Percentiles rank a stretch among this genome's conserved stretches.
These are phyloP conservation scores for Sarocladium brachiariae DNA, from an alignment of 2,329 filamentous ascomycete species.

Conservation along the genomic window DNA sequence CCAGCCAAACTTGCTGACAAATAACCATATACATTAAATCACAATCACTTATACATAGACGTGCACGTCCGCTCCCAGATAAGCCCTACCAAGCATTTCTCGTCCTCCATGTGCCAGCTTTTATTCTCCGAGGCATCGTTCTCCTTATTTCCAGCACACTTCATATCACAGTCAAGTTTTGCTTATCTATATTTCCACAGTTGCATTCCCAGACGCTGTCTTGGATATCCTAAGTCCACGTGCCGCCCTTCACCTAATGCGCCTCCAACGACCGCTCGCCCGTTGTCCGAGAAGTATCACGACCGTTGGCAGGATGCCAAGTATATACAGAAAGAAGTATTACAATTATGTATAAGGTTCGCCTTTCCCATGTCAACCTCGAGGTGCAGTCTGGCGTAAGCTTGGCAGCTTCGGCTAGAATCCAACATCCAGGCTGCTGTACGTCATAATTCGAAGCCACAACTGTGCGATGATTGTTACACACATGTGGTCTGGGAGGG, in stretches of 20 bases:
- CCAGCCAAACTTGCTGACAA: too few relatives aligned
- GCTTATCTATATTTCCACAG: too few relatives aligned
- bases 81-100: too few relatives aligned
- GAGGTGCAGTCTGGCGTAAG: neutral
- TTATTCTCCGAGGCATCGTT: too few relatives aligned
- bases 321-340: conserved; percentile 12
- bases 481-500: neutral
- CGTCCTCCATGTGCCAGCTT: too few relatives aligned
- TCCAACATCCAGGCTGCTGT: neutral
- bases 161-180: too few relatives aligned
- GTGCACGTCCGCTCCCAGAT: too few relatives aligned
- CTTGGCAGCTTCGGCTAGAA: neutral
- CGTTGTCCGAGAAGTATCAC: neutral
- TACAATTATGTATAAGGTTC: conserved; percentile 10
- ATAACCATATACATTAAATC: too few relatives aligned
- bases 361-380: neutral
- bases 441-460: neutral
- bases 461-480: conserved; percentile 3
- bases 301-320: conserved; percentile 5
- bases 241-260: neutral
- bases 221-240: neutral
- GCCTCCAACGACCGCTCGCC: neutral
- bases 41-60: too few relatives aligned
- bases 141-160: too few relatives aligned
- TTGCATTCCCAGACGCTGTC: neutral